These are phyloP conservation scores for Termitomyces titanicus DNA, from an alignment of 768 basidiomycete species.

Conservation along the genomic window DNA sequence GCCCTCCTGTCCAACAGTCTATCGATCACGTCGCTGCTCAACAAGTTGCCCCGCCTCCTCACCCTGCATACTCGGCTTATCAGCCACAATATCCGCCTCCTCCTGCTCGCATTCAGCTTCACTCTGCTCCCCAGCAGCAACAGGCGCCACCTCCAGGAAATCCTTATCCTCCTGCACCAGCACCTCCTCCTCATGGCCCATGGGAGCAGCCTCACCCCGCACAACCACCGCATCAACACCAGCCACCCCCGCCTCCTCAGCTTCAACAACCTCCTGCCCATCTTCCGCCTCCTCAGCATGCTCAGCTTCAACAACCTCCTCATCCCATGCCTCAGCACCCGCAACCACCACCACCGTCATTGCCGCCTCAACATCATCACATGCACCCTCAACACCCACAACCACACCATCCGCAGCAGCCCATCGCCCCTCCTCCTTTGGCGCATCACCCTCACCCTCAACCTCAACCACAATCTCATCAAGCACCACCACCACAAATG, in stretches of 20 bases:
- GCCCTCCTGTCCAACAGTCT: constrained; percentile 24
- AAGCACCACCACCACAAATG: constrained; percentile 20
- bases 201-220: constrained; percentile 34
- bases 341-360: constrained; percentile 16
- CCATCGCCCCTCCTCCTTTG: constrained; percentile 11
- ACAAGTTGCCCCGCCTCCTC: constrained; percentile 30
- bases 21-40: constrained; percentile 42
- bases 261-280: constrained; percentile 18
- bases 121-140: constrained; percentile 27
- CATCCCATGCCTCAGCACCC: constrained; percentile 23
- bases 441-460: constrained; percentile 12
- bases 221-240: constrained; percentile 22
- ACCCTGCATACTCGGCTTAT: constrained; percentile 31
- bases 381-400: constrained; percentile 14
- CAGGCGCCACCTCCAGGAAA: constrained; percentile 35
- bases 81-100: constrained; percentile 29
- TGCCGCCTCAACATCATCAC: constrained; percentile 13
- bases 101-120: constrained; percentile 22
- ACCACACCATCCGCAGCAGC: constrained; percentile 12
- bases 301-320: constrained; percentile 16
- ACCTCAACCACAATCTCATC: constrained; percentile 13
- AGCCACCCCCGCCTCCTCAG: constrained; percentile 16
- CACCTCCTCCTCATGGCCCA: constrained; percentile 36
- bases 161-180: constrained; percentile 43
- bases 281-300: constrained; percentile 13